Percentiles rank a stretch among this genome's conserved stretches.
phyloP scores from a whole-genome alignment of 306 rosid species.

The Pterocarpus macrocarpus region DNA sequence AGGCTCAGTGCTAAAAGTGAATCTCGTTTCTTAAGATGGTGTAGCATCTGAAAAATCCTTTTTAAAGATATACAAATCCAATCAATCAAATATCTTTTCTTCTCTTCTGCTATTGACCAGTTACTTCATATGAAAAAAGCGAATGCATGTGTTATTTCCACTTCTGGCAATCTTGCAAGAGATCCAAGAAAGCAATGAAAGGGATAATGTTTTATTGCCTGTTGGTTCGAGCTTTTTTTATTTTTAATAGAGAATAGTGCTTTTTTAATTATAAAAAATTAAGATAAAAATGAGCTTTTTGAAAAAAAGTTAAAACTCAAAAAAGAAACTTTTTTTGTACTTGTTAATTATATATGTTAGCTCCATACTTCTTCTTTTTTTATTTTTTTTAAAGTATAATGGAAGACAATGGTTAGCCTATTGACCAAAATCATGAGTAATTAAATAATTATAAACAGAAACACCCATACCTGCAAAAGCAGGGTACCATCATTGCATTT shows the following conservation, averaged over 20 bases:
- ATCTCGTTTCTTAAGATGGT: constrained; percentile 1
- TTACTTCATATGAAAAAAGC: constrained; percentile 33
- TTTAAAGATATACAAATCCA: constrained; percentile 1
- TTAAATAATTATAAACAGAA: constrained; percentile 40
- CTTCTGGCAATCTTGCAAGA: constrained; percentile 20
- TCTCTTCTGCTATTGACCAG: neutral
- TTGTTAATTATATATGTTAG: constrained; percentile 8
- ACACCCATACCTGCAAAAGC: constrained; percentile 84
- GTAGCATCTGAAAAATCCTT: constrained; percentile 9
- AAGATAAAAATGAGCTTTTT: neutral
- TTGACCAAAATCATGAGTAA: constrained; percentile 38
- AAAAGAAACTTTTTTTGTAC: neutral
- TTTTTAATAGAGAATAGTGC: too few relatives aligned
- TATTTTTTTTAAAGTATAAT: neutral
- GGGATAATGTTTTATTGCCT: neutral
- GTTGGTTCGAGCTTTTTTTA: neutral
- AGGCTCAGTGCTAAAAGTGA: constrained; percentile 2
- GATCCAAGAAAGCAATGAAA: constrained; percentile 27
- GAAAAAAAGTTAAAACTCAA: neutral
- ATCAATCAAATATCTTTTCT: constrained; percentile 22
- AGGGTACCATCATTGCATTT: constrained; percentile 91
- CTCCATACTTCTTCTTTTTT: neutral
- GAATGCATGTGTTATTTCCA: constrained; percentile 22
- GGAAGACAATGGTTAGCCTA: neutral
- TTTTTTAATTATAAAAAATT: too few relatives aligned